phyloP scores from a whole-genome alignment of 352 stramenopile species.

The Globisporangium middletonii region DNA sequence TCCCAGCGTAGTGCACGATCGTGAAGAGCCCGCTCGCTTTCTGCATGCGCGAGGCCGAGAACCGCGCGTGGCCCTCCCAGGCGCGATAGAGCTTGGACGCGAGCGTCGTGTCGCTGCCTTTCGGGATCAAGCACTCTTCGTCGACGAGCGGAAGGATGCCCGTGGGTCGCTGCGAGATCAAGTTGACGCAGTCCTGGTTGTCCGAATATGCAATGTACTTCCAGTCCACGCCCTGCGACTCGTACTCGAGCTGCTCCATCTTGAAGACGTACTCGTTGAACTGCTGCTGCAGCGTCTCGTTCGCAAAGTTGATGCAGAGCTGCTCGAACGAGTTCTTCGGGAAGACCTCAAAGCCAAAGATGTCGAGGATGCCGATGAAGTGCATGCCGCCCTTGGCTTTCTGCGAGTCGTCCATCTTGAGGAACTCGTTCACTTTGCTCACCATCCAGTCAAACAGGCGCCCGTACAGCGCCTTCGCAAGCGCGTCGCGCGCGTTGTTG shows the following conservation, averaged over 20 bases:
- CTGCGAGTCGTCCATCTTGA: constrained; percentile 75
- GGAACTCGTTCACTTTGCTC: constrained; percentile 76
- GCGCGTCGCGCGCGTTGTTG: constrained; percentile 74
- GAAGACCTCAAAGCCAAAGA: constrained; percentile 93
- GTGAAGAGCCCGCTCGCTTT: constrained; percentile 65
- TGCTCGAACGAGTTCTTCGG: constrained; percentile 89
- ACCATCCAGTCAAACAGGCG: constrained; percentile 91
- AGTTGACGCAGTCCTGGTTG: constrained; percentile 86
- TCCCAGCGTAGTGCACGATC: constrained; percentile 77
- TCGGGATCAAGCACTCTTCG: constrained; percentile 85
- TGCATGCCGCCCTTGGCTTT: constrained; percentile 48
- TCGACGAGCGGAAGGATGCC: constrained; percentile 83
- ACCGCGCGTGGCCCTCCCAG: constrained; percentile 53
- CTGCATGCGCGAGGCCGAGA: constrained; percentile 73
- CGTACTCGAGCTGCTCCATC: constrained; percentile 81
- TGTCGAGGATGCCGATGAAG: constrained; percentile 90
- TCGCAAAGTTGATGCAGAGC: constrained; percentile 89
- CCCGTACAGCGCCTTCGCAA: constrained; percentile 86
- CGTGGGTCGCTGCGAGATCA: constrained; percentile 85
- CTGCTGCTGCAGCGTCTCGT: constrained; percentile 85
- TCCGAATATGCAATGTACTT: constrained; percentile 83
- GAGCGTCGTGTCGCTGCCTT: constrained; percentile 76
- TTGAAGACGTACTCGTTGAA: constrained; percentile 90
- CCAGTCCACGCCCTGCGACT: constrained; percentile 76
- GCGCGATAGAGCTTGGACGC: constrained; percentile 78